Evolutionary conservation across 176 grass and related monocot genomes (phyloP), one percentile per base, ranked within the genome.

Genomic region (Eleusine indica): DNA sequence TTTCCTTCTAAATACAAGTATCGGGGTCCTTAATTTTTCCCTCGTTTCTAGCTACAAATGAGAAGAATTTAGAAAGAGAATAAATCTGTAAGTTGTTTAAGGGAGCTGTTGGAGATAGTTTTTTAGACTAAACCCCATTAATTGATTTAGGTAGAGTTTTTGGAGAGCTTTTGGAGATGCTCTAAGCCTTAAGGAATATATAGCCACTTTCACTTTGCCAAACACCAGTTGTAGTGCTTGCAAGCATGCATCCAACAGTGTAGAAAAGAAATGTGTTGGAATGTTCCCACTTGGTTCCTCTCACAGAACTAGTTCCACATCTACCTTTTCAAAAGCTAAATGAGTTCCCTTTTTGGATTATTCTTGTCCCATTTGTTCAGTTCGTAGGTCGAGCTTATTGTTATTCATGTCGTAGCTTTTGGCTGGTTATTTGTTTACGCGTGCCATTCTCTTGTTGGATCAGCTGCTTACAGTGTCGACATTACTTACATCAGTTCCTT

Each of bases 261-360:
- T 41, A 74, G 9, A 73, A 73, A 48, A 60, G 25, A 47, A 32
- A 60, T 81, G 58, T 68, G 82, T 35, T 70, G 44, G 71, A 85
- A 81, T 81, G 44, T 75, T 81, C 81, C 35, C 57, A 25, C 21
- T 61, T 65, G 35, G 82, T 89, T 89, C 71, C 77, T 85, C 42
- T 68, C 8, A 7, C 2, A 49, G 82, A 81, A 82, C 66, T 86
- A 89, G 63, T 28, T 86, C 78, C 47, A 66, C 46, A 66, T 77
- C 82, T 80, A 70, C 21, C 25, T 65, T 82, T 77, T 9, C 18
- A 25, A 72, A 84, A 80, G 78, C 6, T 73, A 13, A 30, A 58
- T 18, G 52, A 54, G 52, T 54, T 54, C 16, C 56, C 56, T 9
- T 61, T 61, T 61, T 61, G 57, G 57, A 61, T 25, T 61, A 61